Percentiles rank a stretch among this genome's conserved stretches.
These are phyloP conservation scores for Sarocladium strictum DNA, from an alignment of 2,329 filamentous ascomycete species.

Conservation along the genomic window DNA sequence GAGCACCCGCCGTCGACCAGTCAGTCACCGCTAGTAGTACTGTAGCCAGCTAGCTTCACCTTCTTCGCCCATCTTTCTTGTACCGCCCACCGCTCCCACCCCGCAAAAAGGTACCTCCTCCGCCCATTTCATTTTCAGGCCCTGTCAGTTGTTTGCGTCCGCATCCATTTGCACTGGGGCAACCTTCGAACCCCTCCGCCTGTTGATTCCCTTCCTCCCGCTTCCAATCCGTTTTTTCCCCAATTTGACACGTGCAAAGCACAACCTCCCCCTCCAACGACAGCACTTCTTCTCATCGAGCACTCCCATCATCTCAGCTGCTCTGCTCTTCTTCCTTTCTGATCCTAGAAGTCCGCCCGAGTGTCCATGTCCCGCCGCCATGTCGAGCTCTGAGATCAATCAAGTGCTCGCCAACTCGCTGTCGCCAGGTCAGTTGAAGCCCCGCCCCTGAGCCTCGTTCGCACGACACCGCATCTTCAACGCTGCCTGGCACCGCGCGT, in stretches of 20 bases:
- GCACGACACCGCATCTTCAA: constrained; percentile 11
- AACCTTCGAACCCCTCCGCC: constrained; percentile 9
- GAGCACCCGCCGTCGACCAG: not conserved
- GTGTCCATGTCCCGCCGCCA: constrained; percentile 36
- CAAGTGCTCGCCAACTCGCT: constrained; percentile 96
- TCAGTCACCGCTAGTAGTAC: constrained; percentile 1
- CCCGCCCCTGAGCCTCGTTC: constrained; percentile 11
- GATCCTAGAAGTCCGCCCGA: not conserved
- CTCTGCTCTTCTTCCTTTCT: not conserved
- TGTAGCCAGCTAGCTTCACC: not conserved
- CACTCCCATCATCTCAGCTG: not conserved
- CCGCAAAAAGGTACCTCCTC: constrained; percentile 2
- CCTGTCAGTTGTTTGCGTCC: constrained; percentile 1
- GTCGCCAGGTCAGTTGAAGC: constrained; percentile 68
- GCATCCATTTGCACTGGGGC: not conserved
- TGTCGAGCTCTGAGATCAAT: constrained; percentile 86
- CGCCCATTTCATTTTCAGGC: not conserved
- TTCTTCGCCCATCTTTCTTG: not conserved
- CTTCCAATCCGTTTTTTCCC: constrained; percentile 6
- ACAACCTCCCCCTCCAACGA: not conserved
- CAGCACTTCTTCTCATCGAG: not conserved
- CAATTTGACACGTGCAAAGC: constrained; percentile 9
- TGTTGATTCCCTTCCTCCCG: constrained; percentile 5
- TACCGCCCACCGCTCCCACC: not conserved
- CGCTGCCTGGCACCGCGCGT: constrained; percentile 1